Evolutionary conservation across 2,329 filamentous ascomycete genomes (phyloP).

Genomic region (Botrytis aclada): DNA sequence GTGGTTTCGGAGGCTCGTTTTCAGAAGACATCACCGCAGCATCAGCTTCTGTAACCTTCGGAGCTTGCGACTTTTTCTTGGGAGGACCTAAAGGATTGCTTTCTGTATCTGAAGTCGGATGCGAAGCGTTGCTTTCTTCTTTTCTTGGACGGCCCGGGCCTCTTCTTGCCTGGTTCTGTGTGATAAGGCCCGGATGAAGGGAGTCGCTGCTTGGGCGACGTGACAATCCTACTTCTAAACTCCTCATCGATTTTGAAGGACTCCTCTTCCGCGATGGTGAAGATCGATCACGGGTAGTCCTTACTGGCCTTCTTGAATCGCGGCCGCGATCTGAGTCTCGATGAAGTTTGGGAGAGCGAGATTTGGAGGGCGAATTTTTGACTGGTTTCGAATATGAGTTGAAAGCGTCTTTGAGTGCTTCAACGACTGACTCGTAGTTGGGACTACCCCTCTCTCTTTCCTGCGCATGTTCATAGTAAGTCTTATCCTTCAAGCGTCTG

Average conservation of each 20-base stretch:
- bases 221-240: constrained; percentile 26
- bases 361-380: constrained; percentile 46
- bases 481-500: constrained; percentile 67
- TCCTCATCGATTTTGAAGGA: constrained; percentile 31
- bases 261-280: constrained; percentile 32
- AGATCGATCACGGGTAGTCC: constrained; percentile 28
- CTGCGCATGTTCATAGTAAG: constrained; percentile 79
- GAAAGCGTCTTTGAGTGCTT: constrained; percentile 73
- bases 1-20: constrained; percentile 54
- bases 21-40: constrained; percentile 45
- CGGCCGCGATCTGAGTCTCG: constrained; percentile 37
- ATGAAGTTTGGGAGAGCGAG: constrained; percentile 48
- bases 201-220: constrained; percentile 26
- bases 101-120: constrained; percentile 32
- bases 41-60: constrained; percentile 55
- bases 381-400: constrained; percentile 59
- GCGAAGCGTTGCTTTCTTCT: constrained; percentile 39
- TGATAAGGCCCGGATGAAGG: constrained; percentile 26
- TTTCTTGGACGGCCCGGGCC: constrained; percentile 54
- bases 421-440: constrained; percentile 84
- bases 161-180: constrained; percentile 37
- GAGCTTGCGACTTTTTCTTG: constrained; percentile 48
- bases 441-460: constrained; percentile 72
- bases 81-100: constrained; percentile 37
- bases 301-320: constrained; percentile 26